Evolutionary conservation across 2,329 filamentous ascomycete genomes (phyloP), one percentile per base, ranked within the genome.

Genomic region (Immersiporthe knoxdaviesiana): DNA sequence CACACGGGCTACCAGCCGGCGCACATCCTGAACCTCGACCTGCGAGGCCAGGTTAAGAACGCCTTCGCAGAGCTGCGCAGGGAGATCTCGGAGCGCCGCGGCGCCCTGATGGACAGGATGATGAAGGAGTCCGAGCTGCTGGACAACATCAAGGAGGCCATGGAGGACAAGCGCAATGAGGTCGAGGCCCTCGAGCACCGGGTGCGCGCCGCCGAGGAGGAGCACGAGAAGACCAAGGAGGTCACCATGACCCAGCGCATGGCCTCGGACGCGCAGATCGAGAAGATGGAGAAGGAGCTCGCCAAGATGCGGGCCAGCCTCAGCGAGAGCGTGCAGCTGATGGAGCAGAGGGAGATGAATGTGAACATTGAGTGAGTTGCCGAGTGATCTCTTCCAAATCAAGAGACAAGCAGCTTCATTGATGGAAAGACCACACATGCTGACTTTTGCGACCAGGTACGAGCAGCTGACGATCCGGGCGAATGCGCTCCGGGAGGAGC

Each of bases 241-340:
- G 85, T 87, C 66, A 95, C 92, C 10, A 92, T 88, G 60, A 92
- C 94, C 24, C 93, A 97, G 78, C 97, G 97, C 81, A 88, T 95
- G 78, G 91, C 90, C 10, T 93, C 91, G 2, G 96, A 98, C 78
- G 90, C 94, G 11, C 95, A 98, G 79, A 97, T 99, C 75, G 96
- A 99, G 81, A 96, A 96, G 84, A 97, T 97, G 91, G 96, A 99
- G 81, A 97, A 97, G 80, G 94, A 99, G 79, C 84, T 99, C n/a
- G 92, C 92, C 61, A 93, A 94, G 78, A 97, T 98, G 93, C 88
- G 94, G 56, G 88, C 91, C 2, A 91, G 91, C 14, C 83, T 97
- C 39, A 91, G 89, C 2, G 95, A 97, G 79, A 94, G 90, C 44
- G 92, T 97, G 66, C 93, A 97, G 80, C 81, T 97, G 62, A 91